Evolutionary conservation across 2,329 filamentous ascomycete genomes (phyloP).

Genomic region (Epichloe baconii): DNA sequence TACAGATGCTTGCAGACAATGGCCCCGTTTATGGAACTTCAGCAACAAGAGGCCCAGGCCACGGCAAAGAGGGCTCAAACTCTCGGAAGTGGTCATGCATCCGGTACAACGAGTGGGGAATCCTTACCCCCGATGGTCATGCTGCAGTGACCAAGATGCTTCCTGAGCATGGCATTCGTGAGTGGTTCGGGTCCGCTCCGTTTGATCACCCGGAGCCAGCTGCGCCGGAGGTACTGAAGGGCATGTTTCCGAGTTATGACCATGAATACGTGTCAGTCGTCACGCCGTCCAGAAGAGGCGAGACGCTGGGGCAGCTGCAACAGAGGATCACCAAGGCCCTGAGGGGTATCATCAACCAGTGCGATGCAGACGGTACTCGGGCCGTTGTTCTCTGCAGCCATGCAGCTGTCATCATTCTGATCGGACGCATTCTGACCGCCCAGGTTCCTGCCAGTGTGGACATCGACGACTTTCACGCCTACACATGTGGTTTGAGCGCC

Average conservation of each 20-base stretch:
- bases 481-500: conserved; percentile 67
- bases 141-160: conserved; percentile 28
- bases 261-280: conserved; percentile 47
- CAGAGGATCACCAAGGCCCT: conserved; percentile 62
- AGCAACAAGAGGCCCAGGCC: conserved; percentile 9
- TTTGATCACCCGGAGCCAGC: conserved; percentile 80
- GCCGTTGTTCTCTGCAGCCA: conserved; percentile 76
- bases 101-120: not conserved
- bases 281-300: conserved; percentile 56
- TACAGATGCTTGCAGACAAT: conserved; percentile 83
- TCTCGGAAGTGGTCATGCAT: not conserved
- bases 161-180: conserved; percentile 50
- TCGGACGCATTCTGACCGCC: conserved; percentile 73
- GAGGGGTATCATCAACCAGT: conserved; percentile 54
- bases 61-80: not conserved
- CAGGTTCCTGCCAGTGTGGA: conserved; percentile 56
- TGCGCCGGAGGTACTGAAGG: conserved; percentile 43
- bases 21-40: conserved; percentile 47
- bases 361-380: conserved; percentile 56
- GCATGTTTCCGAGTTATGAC: conserved; percentile 54
- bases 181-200: conserved; percentile 82
- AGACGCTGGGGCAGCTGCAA: conserved; percentile 69
- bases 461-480: conserved; percentile 72
- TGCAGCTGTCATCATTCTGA: conserved; percentile 77
- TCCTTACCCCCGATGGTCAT: not conserved